These are phyloP conservation scores for Lathyrus sativus DNA, from an alignment of 306 rosid genomes.

Conservation along the genomic window DNA sequence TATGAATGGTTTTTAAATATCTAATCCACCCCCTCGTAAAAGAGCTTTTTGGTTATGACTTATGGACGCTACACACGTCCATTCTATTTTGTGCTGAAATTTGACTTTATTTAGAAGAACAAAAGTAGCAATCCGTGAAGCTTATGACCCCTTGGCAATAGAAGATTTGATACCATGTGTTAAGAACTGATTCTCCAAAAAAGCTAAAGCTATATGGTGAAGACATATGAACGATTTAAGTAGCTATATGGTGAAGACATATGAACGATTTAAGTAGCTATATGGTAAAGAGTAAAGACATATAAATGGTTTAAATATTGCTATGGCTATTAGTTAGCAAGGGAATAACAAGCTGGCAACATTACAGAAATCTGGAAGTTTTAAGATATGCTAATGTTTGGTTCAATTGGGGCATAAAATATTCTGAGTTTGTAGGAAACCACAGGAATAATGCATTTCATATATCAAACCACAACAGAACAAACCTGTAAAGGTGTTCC, in stretches of 20 bases:
- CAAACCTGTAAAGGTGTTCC: constrained; percentile 97
- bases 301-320: constrained; percentile 11
- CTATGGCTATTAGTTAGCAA: constrained; percentile 8
- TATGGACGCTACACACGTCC: constrained; percentile 1
- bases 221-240: constrained; percentile 1
- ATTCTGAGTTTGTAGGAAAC: background rate
- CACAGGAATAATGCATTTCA: constrained; percentile 16
- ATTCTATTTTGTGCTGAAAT: constrained; percentile 17
- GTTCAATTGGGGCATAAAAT: constrained; percentile 17
- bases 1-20: constrained; percentile 11
- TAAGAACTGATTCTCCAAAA: background rate
- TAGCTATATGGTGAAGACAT: constrained; percentile 19
- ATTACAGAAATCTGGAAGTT: constrained; percentile 29
- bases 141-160: constrained; percentile 6
- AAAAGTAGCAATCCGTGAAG: background rate
- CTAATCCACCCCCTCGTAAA: background rate
- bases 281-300: constrained; percentile 10
- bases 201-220: constrained; percentile 8
- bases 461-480: constrained; percentile 34
- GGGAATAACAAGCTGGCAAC: constrained; percentile 27
- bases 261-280: background rate
- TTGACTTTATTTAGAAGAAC: constrained; percentile 11
- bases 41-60: constrained; percentile 5
- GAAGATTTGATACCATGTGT: constrained; percentile 7
- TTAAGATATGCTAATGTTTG: constrained; percentile 14